A percentile compares a stretch with the other conserved stretches of the same genome.
Conservation (phyloP, 2,329 filamentous ascomycete species). For the Thyridium curvatum region DNA sequence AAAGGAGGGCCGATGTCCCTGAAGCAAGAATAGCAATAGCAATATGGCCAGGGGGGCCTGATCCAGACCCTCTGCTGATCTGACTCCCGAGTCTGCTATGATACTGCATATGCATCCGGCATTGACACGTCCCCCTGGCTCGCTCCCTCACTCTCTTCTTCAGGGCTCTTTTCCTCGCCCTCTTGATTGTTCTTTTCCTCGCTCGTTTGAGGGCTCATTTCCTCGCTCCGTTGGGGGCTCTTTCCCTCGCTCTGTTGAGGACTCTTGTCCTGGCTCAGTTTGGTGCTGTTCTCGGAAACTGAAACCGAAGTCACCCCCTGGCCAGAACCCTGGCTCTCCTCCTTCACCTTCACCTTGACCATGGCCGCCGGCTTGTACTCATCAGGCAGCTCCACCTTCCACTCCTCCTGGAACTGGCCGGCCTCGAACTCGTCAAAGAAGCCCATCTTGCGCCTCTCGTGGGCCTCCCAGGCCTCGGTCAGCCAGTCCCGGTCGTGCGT, state of each 20-base stretch:
- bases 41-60: too few species aligned
- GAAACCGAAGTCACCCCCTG: too few species aligned
- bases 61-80: too few species aligned
- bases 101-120: too few species aligned
- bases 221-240: not conserved
- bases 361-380: constrained; percentile 15
- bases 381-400: constrained; percentile 34
- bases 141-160: too few species aligned
- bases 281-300: too few species aligned
- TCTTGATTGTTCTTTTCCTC: not conserved
- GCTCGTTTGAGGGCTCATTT: not conserved
- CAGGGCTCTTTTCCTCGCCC: too few species aligned
- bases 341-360: not conserved
- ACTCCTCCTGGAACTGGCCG: constrained; percentile 38
- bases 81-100: too few species aligned
- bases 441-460: constrained; percentile 39
- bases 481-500: constrained; percentile 49
- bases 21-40: too few species aligned
- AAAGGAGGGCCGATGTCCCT: too few species aligned
- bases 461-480: constrained; percentile 42
- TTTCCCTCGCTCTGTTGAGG: not conserved
- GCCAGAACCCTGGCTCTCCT: not conserved
- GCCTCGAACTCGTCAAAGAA: constrained; percentile 42
- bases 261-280: too few species aligned
- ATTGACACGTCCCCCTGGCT: too few species aligned